Evolutionary conservation across 257 asterid species (phyloP).

Genomic region (Fraxinus excelsior): DNA sequence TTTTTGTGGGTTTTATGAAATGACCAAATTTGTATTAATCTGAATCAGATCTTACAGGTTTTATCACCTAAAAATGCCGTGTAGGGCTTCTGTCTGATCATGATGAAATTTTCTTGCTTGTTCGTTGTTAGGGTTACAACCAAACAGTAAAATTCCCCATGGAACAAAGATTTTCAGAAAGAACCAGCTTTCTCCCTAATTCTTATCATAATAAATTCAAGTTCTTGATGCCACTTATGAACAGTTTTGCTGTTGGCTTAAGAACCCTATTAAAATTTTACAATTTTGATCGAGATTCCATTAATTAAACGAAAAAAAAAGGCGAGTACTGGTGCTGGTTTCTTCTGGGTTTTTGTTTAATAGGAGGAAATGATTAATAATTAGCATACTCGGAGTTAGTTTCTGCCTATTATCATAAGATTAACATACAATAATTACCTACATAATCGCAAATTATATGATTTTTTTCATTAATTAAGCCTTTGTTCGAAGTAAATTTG

Average conservation of each 20-base stretch:
- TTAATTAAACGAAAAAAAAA: neutral
- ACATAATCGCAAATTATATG: no score
- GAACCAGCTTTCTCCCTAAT: neutral
- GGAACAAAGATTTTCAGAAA: no score
- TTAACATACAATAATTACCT: no score
- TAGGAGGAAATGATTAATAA: neutral
- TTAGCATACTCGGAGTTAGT: no score
- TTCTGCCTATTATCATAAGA: no score
- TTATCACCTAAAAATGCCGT: no score
- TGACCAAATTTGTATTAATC: neutral
- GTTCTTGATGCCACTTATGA: neutral
- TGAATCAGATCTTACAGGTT: conserved; percentile 11
- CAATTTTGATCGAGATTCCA: neutral
- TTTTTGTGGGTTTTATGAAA: neutral
- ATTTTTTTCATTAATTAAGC: no score
- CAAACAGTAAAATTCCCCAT: neutral
- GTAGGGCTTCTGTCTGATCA: neutral
- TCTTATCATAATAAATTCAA: neutral
- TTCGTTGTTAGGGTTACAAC: neutral
- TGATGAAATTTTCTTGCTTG: neutral
- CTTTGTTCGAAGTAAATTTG: no score
- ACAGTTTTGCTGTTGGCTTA: neutral
- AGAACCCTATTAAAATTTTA: neutral
- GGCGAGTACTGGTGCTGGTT: neutral
- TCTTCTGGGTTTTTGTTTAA: neutral